Evolutionary conservation across 805 yeast genomes (phyloP), one percentile per base, ranked within the genome.

Genomic region (Zygosaccharomyces bisporus): DNA sequence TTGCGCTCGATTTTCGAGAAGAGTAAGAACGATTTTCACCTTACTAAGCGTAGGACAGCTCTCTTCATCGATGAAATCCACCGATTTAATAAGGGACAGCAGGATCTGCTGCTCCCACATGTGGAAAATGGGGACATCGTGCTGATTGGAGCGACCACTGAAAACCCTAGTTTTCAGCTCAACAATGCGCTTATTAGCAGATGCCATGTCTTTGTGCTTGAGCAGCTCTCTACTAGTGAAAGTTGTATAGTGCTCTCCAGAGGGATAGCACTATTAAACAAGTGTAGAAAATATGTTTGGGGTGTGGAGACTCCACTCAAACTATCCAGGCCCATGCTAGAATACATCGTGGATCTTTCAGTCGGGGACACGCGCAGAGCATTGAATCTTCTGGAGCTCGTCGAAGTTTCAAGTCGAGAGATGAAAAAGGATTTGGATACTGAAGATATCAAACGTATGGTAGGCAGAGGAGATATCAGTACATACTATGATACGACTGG

Each of bases 71-170:
- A 93, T 66, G 99, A 93, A 60, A 84, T 93, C 30, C 99, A 93
- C 60, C 68, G 99, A 24, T 89, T 88, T 61, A 81, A 81, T 52
- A 83, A 84, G 48, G 71, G 80, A 0, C 99, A 93, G 58, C 99
- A 93, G 62, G 98, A 93, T 63, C 75, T 81, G 37, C 76, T 95
- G 37, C 68, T 93, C 31, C 93, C 95, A 0, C 81, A 79, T 49
- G 83, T 91, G 1, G 99, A 93, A 61, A 70, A 77, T 21, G 98
- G 98, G 2, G 79, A 79, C 42, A 79, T 90, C 34, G 79, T 81
- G 1, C 72, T 93, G 34, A 80, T 91, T 41, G 99, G 99, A 4
- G 97, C 98, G n/a, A 93, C 99, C 0, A 90, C 98, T 0, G 99
- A 93, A 60, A 93, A 93, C 60, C 96, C 97, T 3, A 80, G 85